Conservation (phyloP, 139 green algal genomes). For the Parachlorella kessleri region DNA sequence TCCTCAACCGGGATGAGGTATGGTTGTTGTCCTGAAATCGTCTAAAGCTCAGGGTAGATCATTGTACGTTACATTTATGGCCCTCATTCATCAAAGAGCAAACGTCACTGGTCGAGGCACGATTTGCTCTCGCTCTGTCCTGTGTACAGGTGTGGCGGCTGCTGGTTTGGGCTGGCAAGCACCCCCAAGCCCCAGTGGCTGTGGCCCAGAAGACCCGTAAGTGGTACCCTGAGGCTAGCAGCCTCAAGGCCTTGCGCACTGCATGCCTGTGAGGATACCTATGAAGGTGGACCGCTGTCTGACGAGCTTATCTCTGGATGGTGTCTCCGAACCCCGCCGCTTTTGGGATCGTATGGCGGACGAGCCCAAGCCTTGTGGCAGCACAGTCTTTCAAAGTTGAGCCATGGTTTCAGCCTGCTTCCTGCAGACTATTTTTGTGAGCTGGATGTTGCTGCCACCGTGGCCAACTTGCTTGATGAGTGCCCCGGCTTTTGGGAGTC, state of each 20-base stretch:
- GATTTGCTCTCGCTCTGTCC: background rate
- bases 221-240: no score
- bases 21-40: background rate
- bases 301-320: no score
- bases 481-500: constrained; percentile 49
- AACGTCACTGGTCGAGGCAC: background rate
- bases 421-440: constrained; percentile 88
- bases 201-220: constrained; percentile 69
- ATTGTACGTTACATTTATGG: background rate
- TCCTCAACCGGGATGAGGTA: constrained; percentile 62
- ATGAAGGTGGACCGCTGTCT: no score
- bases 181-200: constrained; percentile 72
- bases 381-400: no score
- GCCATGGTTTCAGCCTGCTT: no score
- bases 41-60: background rate
- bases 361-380: no score
- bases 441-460: constrained; percentile 53
- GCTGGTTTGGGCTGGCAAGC: constrained; percentile 73
- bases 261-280: no score
- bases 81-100: background rate
- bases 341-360: no score
- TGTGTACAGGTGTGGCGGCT: constrained; percentile 62
- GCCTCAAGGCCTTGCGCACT: no score
- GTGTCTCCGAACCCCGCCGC: no score
- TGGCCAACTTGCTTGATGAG: constrained; percentile 28